phyloP scores from a whole-genome alignment of 495 filamentous ascomycete genomes.

The Neurospora tetrasperma region DNA sequence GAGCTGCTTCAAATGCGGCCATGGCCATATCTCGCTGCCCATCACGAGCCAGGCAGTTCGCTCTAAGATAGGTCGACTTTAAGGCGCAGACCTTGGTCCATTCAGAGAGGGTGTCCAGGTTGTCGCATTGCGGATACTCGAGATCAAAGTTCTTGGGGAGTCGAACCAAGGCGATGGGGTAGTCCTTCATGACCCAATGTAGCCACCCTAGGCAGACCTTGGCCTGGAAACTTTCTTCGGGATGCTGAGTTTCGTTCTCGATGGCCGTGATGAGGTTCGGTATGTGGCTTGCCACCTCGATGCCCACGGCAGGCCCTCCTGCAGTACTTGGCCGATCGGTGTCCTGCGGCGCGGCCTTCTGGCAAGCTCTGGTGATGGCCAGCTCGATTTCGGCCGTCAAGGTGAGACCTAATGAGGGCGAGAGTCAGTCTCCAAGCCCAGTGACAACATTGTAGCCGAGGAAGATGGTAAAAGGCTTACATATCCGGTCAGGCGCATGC shows the following conservation, averaged over 20 bases:
- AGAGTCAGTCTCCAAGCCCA: neutral
- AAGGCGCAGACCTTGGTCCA: conserved; percentile 76
- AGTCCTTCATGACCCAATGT: conserved; percentile 64
- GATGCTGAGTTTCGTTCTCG: conserved; percentile 44
- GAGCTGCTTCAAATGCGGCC: conserved; percentile 49
- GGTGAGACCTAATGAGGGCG: conserved; percentile 49
- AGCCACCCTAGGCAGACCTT: conserved; percentile 74
- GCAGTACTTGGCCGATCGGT: conserved; percentile 27
- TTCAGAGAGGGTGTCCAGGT: conserved; percentile 40
- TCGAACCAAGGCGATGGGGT: conserved; percentile 45
- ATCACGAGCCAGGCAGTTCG: conserved; percentile 53
- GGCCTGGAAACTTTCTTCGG: conserved; percentile 69
- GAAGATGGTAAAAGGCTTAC: conserved; percentile 39
- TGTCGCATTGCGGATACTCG: conserved; percentile 39
- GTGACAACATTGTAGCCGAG: conserved; percentile 2
- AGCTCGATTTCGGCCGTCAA: conserved; percentile 65
- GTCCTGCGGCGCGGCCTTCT: conserved; percentile 32
- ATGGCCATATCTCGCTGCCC: conserved; percentile 46
- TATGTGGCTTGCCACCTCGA: conserved; percentile 42
- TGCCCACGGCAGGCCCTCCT: conserved; percentile 8
- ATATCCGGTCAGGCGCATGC: conserved; percentile 77
- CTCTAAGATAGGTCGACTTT: conserved; percentile 67
- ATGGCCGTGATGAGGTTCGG: conserved; percentile 58
- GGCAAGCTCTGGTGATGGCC: conserved; percentile 45
- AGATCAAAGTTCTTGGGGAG: conserved; percentile 53